These are phyloP conservation scores for Berkeleyomyces basicola DNA, from an alignment of 2,329 filamentous ascomycete species.

Conservation along the genomic window DNA sequence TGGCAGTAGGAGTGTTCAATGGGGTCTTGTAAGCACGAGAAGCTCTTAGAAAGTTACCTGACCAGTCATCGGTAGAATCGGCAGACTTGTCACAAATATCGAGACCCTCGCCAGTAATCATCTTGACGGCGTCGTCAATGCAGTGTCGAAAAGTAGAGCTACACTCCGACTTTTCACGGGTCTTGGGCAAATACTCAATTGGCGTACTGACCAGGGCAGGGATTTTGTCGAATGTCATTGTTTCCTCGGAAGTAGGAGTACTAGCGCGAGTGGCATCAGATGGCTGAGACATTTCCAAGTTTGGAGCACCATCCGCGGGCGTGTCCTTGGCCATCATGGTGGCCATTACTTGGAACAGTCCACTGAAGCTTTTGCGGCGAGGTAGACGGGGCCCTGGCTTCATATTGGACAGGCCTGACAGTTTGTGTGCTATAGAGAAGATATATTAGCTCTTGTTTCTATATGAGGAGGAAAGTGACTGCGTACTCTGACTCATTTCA, in stretches of 20 bases:
- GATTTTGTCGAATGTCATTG: background rate
- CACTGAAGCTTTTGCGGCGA: constrained; percentile 12
- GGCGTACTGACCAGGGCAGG: background rate
- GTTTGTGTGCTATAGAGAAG: background rate
- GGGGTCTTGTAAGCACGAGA: constrained; percentile 6
- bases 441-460: background rate
- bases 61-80: background rate
- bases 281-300: background rate
- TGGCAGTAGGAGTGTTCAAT: constrained; percentile 6
- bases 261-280: background rate
- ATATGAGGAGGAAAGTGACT: background rate
- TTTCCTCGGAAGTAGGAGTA: background rate
- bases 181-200: constrained; percentile 9
- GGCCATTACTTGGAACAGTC: constrained; percentile 11
- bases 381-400: constrained; percentile 1
- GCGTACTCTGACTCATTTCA: background rate
- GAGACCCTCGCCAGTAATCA: constrained; percentile 11
- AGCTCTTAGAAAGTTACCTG: background rate
- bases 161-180: constrained; percentile 12
- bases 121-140: constrained; percentile 12
- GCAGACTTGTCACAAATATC: background rate
- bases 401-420: background rate
- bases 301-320: background rate
- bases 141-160: constrained; percentile 12
- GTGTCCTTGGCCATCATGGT: constrained; percentile 8